Evolutionary conservation across 75 land plant species (phyloP).

Genomic region (Isoetes taiwanensis): DNA sequence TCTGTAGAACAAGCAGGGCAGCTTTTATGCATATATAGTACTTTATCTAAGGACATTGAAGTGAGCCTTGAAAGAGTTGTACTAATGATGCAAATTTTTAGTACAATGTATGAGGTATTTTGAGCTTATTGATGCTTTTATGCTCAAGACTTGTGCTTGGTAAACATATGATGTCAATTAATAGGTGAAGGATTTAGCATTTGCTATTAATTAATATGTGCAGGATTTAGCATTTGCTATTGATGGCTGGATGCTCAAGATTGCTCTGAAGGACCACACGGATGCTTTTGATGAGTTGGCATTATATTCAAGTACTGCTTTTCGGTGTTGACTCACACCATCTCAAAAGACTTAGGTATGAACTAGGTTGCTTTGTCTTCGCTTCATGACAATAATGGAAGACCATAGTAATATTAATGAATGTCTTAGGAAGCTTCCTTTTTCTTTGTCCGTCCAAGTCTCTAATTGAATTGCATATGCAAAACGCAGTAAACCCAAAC

Average conservation of each 20-base stretch:
- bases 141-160: not conserved
- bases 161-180: not conserved
- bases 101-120: constrained; percentile 73
- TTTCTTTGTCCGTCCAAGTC: too few species aligned
- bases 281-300: constrained; percentile 77
- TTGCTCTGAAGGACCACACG: constrained; percentile 51
- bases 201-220: not conserved
- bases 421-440: too few species aligned
- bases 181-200: too few species aligned
- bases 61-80: constrained; percentile 77
- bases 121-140: not conserved
- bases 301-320: constrained; percentile 72
- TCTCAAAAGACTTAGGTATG: constrained; percentile 94
- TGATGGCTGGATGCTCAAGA: constrained; percentile 93
- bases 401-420: too few species aligned
- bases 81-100: constrained; percentile 71
- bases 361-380: too few species aligned
- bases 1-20: constrained; percentile 89
- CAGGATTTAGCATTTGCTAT: constrained; percentile 97
- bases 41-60: constrained; percentile 62
- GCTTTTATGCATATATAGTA: constrained; percentile 64
- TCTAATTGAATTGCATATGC: too few species aligned
- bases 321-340: constrained; percentile 97
- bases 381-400: too few species aligned
- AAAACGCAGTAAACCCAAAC: too few species aligned